These are phyloP conservation scores for Capillidium rhysosporum DNA, from an alignment of 371 early-diverging fungal species.

Conservation along the genomic window DNA sequence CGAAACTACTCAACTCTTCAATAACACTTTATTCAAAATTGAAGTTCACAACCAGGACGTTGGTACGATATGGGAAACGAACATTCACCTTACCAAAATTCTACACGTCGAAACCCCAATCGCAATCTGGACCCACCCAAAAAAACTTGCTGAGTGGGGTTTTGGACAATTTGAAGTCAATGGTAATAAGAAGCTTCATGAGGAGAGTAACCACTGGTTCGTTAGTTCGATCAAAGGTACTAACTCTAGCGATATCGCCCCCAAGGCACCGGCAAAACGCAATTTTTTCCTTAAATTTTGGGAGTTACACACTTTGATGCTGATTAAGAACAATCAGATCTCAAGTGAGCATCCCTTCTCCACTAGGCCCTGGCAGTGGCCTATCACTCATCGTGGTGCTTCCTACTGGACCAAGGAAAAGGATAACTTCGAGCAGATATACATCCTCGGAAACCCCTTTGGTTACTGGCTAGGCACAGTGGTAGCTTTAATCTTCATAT, in stretches of 20 bases:
- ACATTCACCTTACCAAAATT: constrained; percentile 34
- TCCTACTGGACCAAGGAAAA: constrained; percentile 75
- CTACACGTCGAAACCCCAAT: constrained; percentile 64
- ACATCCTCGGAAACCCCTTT: constrained; percentile 90
- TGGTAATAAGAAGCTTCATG: constrained; percentile 74
- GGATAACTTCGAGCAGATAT: constrained; percentile 57
- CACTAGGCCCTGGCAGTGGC: constrained; percentile 71
- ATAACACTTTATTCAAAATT: constrained; percentile 46
- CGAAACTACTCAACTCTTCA: constrained; percentile 20
- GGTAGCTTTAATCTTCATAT: constrained; percentile 29
- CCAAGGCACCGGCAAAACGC: neutral
- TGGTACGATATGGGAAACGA: constrained; percentile 25
- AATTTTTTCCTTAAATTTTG: constrained; percentile 59
- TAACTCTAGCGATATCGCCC: constrained; percentile 16
- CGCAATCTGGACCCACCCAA: constrained; percentile 52
- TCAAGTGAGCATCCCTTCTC: constrained; percentile 86
- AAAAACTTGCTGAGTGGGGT: constrained; percentile 89
- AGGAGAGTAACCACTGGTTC: constrained; percentile 58
- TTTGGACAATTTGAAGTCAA: constrained; percentile 86
- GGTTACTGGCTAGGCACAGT: constrained; percentile 69
- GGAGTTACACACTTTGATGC: constrained; percentile 79
- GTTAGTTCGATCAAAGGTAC: constrained; percentile 42
- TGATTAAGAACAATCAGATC: constrained; percentile 75
- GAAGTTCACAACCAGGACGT: constrained; percentile 25
- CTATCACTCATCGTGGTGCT: constrained; percentile 71